Conservation (phyloP, 2,329 filamentous ascomycete genomes). For the Exutisphaerella laricina region DNA sequence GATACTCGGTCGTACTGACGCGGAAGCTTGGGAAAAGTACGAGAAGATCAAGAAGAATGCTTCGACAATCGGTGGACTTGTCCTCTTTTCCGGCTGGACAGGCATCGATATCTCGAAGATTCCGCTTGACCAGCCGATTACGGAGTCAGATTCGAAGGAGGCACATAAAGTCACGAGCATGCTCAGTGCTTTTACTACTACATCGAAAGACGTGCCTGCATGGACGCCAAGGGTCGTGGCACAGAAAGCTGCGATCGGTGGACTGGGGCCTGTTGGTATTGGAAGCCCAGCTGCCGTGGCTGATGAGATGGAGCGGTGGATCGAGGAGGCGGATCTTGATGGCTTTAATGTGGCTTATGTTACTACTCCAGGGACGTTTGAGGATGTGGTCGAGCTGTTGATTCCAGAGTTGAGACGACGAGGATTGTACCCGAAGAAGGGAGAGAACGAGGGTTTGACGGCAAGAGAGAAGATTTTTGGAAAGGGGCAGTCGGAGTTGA, state of each 20-base stretch:
- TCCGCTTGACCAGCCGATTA: slow-evolving; percentile 54
- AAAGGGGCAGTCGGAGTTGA: slow-evolving; percentile 51
- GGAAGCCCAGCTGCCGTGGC: slow-evolving; percentile 44
- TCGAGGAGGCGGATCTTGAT: slow-evolving; percentile 40
- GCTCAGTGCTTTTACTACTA: slow-evolving; percentile 33
- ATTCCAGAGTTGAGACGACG: slow-evolving; percentile 44
- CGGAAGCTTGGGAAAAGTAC: slow-evolving; percentile 60
- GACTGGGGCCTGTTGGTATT: slow-evolving; percentile 45
- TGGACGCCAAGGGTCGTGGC: slow-evolving; percentile 45
- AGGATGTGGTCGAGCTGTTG: slow-evolving; percentile 48
- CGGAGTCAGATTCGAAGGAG: slow-evolving; percentile 50
- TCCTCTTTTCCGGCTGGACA: slow-evolving; percentile 70
- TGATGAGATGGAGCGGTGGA: slow-evolving; percentile 46
- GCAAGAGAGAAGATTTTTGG: slow-evolving; percentile 47
- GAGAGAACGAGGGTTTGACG: slow-evolving; percentile 27
- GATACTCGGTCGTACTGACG: slow-evolving; percentile 59
- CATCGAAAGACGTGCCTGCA: slow-evolving; percentile 43
- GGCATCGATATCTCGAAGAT: slow-evolving; percentile 56
- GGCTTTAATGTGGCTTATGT: slow-evolving; percentile 44
- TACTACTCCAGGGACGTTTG: slow-evolving; percentile 48
- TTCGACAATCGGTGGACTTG: slow-evolving; percentile 59
- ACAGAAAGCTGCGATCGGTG: slow-evolving; percentile 45
- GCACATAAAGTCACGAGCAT: slow-evolving; percentile 39
- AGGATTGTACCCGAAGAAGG: slow-evolving; percentile 25
- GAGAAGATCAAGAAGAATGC: slow-evolving; percentile 57